Evolutionary conservation across 108 stramenopile genomes (phyloP).

Genomic region (Cyclotella choctawhatcheeana): DNA sequence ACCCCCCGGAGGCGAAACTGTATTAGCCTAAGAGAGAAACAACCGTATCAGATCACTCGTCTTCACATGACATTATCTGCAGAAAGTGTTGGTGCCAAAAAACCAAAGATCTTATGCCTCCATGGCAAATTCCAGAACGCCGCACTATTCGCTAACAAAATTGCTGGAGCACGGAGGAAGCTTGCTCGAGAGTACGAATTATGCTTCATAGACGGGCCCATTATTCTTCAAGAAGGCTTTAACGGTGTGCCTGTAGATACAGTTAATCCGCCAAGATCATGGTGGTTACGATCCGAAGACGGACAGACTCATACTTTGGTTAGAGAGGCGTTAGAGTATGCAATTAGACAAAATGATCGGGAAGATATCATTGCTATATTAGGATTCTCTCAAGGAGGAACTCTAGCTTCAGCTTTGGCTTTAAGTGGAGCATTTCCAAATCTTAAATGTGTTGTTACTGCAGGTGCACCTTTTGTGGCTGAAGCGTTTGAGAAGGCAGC

Average conservation of each 20-base stretch:
- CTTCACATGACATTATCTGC: background rate
- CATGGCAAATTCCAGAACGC: constrained; percentile 72
- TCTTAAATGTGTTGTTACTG: constrained; percentile 66
- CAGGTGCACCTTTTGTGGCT: constrained; percentile 64
- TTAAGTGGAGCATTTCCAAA: constrained; percentile 57
- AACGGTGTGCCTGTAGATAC: background rate
- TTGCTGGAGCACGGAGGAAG: constrained; percentile 73
- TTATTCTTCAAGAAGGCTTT: constrained; percentile 18
- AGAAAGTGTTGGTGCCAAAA: background rate
- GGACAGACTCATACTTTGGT: constrained; percentile 48
- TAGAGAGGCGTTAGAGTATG: constrained; percentile 62
- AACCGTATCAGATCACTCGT: too few species aligned
- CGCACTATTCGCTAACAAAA: constrained; percentile 64
- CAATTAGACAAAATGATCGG: constrained; percentile 42
- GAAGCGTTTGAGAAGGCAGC: constrained; percentile 59
- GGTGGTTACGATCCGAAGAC: constrained; percentile 61
- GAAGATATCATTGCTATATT: constrained; percentile 61
- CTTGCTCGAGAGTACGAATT: constrained; percentile 61
- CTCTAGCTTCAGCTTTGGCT: constrained; percentile 66
- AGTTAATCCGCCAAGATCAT: constrained; percentile 31
- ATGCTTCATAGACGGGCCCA: constrained; percentile 68
- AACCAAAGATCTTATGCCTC: constrained; percentile 46
- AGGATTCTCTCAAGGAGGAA: constrained; percentile 80
- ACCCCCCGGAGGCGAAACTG: too few species aligned
- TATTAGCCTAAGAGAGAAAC: too few species aligned